Evolutionary conservation across 768 basidiomycete species (phyloP).

Genomic region (Lentinus brumalis): DNA sequence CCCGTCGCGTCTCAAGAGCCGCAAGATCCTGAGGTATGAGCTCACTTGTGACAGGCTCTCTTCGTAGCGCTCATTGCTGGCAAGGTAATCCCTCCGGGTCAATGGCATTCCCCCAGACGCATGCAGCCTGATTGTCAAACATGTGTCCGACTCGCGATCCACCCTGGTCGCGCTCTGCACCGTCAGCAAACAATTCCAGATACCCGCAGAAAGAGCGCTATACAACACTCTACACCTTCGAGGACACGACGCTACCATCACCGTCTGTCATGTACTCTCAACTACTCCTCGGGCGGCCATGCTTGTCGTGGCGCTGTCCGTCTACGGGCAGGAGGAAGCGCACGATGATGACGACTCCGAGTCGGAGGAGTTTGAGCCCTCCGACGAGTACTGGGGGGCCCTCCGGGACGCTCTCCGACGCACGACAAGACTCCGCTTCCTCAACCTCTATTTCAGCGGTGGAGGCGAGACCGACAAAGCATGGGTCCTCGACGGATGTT

Average conservation of each 20-base stretch:
- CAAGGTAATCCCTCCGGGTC: constrained; percentile 20
- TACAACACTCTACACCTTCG: constrained; percentile 60
- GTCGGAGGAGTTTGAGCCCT: constrained; percentile 23
- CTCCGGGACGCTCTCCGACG: constrained; percentile 52
- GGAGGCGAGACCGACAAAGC: constrained; percentile 32
- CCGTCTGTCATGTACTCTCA: constrained; percentile 51
- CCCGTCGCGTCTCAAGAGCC: background rate
- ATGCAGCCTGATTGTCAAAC: constrained; percentile 56
- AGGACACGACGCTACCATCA: constrained; percentile 40
- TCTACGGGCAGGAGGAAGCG: constrained; percentile 41
- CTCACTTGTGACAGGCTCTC: background rate
- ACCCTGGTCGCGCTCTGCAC: constrained; percentile 60
- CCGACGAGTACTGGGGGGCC: constrained; percentile 50
- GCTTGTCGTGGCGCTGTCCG: constrained; percentile 56
- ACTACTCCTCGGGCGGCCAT: constrained; percentile 48
- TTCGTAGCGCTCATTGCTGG: background rate
- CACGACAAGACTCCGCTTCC: constrained; percentile 49
- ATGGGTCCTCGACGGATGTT: constrained; percentile 42
- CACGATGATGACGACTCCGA: constrained; percentile 24
- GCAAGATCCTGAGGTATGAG: background rate
- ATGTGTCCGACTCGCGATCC: constrained; percentile 46
- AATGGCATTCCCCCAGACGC: constrained; percentile 63
- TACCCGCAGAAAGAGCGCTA: constrained; percentile 55
- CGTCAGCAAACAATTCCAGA: constrained; percentile 58
- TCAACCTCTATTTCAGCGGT: constrained; percentile 48